A percentile compares a stretch with the other conserved stretches of the same genome.
phyloP scores from a whole-genome alignment of 1,139 yeast species.

The Pichia sp. region DNA sequence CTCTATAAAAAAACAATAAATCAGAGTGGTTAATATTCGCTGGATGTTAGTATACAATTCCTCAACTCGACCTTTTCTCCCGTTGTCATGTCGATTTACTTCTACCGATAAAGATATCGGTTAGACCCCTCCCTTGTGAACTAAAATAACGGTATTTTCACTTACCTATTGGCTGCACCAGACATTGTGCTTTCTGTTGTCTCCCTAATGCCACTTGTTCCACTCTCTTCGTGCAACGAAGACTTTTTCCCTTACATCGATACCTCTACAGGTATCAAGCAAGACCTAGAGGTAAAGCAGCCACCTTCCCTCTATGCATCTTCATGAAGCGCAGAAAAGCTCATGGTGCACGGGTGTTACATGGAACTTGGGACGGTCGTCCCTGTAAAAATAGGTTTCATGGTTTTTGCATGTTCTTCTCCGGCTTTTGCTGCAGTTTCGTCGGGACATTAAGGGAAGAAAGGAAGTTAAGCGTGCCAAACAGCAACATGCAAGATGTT shows the following conservation, averaged over 20 bases:
- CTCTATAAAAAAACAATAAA: constrained; percentile 43
- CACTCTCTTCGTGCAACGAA: too few species aligned
- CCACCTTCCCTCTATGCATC: constrained; percentile 3
- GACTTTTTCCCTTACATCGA: not conserved
- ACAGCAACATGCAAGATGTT: not conserved
- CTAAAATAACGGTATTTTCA: not conserved
- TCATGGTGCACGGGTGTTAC: constrained; percentile 6
- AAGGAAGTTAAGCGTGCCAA: not conserved
- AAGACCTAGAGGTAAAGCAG: constrained; percentile 7
- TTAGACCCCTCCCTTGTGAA: not conserved
- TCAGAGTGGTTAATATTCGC: not conserved
- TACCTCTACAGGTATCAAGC: not conserved
- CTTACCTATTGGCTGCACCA: constrained; percentile 24
- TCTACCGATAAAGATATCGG: too few species aligned
- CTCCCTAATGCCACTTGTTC: not conserved
- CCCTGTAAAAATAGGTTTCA: not conserved
- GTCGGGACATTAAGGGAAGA: not conserved
- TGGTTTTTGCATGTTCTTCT: not conserved
- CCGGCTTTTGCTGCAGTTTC: too few species aligned
- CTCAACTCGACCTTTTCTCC: not conserved
- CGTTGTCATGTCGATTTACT: too few species aligned
- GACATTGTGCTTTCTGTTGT: constrained; percentile 16
- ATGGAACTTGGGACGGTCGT: not conserved
- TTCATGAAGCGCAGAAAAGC: not conserved
- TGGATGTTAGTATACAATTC: constrained; percentile 6